Evolutionary conservation across 2,329 filamentous ascomycete genomes (phyloP).

Genomic region (Fusarium abutilonis): DNA sequence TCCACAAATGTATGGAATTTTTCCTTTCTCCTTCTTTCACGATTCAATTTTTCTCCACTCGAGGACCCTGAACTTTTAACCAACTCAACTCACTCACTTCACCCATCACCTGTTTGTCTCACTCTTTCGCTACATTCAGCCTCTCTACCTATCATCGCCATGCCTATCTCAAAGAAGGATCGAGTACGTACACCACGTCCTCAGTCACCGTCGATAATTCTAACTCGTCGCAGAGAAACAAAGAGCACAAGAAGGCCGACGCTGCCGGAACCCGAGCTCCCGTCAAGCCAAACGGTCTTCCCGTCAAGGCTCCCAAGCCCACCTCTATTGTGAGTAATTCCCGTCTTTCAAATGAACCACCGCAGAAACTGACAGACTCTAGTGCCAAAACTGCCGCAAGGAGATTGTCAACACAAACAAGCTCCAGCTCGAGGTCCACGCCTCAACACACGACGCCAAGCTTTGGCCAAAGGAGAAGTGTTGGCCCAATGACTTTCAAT

Average conservation of each 20-base stretch:
- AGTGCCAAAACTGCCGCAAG: constrained; percentile 63
- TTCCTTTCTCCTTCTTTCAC: constrained; percentile 17
- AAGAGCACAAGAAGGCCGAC: constrained; percentile 66
- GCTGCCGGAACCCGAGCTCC: constrained; percentile 63
- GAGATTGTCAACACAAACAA: constrained; percentile 63
- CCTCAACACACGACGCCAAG: constrained; percentile 60
- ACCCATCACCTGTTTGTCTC: not conserved
- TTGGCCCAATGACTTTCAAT: constrained; percentile 61
- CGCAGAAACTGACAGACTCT: not conserved
- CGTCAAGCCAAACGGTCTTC: constrained; percentile 64
- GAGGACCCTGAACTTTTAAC: constrained; percentile 15
- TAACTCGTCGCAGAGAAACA: constrained; percentile 53
- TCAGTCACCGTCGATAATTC: not conserved
- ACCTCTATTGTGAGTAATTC: constrained; percentile 40
- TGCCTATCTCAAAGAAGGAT: constrained; percentile 48
- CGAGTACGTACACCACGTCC: constrained; percentile 21
- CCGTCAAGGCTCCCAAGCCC: constrained; percentile 63
- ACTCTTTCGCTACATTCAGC: not conserved
- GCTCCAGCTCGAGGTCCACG: constrained; percentile 63
- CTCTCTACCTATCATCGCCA: constrained; percentile 7
- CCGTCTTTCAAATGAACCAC: too few relatives aligned
- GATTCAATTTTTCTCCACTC: constrained; percentile 3
- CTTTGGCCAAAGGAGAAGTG: constrained; percentile 67
- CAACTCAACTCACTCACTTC: not conserved
- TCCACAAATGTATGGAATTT: constrained; percentile 25